A percentile compares a stretch with the other conserved stretches of the same genome.
phyloP scores from a whole-genome alignment of 495 filamentous ascomycete species.

The Penicillium samsonianum region DNA sequence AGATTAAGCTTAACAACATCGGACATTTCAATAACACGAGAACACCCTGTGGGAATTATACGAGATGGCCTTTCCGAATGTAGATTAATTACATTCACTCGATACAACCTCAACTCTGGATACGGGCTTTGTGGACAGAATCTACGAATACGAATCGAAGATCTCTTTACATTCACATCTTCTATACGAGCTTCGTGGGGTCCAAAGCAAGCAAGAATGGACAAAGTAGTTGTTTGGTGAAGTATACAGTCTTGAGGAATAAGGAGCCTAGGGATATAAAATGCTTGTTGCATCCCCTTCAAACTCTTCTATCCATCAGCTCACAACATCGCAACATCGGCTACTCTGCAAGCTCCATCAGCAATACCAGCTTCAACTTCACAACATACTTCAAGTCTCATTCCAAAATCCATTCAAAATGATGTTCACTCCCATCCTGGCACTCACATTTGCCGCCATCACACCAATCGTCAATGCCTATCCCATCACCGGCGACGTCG shows the following conservation, averaged over 20 bases:
- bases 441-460: constrained; percentile 12
- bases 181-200: constrained; percentile 13
- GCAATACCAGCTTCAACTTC: constrained; percentile 5
- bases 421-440: constrained; percentile 14
- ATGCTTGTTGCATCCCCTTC: neutral
- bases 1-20: constrained; percentile 5
- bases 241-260: neutral
- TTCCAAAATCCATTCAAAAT: constrained; percentile 4
- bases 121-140: neutral
- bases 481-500: constrained; percentile 10
- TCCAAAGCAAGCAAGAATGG: neutral
- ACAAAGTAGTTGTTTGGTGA: neutral
- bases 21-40: neutral
- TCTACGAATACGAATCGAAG: constrained; percentile 1
- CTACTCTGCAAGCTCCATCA: neutral
- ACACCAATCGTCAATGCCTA: constrained; percentile 17
- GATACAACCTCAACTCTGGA: neutral
- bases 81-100: neutral
- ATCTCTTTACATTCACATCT: neutral
- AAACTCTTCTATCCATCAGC: constrained; percentile 1
- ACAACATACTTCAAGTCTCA: neutral
- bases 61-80: neutral
- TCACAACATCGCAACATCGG: neutral
- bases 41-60: neutral
- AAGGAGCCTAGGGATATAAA: constrained; percentile 2